Evolutionary conservation across 148 eudicot species (phyloP), one percentile per base, ranked within the genome.

Genomic region (Persicaria tinctoria): DNA sequence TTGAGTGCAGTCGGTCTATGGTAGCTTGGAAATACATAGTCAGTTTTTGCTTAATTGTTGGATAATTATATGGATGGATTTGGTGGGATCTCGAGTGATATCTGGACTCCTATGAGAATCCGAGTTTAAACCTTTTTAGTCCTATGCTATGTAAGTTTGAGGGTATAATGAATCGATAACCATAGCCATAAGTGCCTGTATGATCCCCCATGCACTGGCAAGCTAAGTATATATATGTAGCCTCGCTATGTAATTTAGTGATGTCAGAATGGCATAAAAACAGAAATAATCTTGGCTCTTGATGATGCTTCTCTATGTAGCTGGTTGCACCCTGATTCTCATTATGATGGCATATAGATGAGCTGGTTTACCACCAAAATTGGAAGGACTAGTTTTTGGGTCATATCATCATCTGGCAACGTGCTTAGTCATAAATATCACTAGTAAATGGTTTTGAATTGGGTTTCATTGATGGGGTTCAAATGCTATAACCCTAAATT

Each of bases 131-230:
- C 68, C 0, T 8, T 27, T 62, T 62, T 23, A 62, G 68, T 62
- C 68, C 17, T 57, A 7, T 62, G 12, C 64, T 59, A 62, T 63
- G 46, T 63, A 66, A 32, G n/a, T 14, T 66, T 44, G 70, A 66
- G 70, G 18, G 18, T 66, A 11, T 14, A 1, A 44, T 38, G 70
- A 17, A 66, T 66, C 70, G 17, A 17, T 41, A 32, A 41, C 6
- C 47, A 9, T 44, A 41, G n/a, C 59, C 59, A 16, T 55, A 18
- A 55, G 17, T 55, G 23, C 20, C 59, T 55, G 18, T 5, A 55
- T 55, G 46, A 23, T 32, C 32, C 46, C 16, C 16, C 68, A 63
- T 63, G 68, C 45, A 9, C 16, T 11, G 5, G 16, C 5, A 45
- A 63, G 45, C 13, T 11, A 45, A 27, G 16, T 27, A 45, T 63